Conservation (phyloP, 2,329 filamentous ascomycete species). For the Amylocarpus encephaloides region DNA sequence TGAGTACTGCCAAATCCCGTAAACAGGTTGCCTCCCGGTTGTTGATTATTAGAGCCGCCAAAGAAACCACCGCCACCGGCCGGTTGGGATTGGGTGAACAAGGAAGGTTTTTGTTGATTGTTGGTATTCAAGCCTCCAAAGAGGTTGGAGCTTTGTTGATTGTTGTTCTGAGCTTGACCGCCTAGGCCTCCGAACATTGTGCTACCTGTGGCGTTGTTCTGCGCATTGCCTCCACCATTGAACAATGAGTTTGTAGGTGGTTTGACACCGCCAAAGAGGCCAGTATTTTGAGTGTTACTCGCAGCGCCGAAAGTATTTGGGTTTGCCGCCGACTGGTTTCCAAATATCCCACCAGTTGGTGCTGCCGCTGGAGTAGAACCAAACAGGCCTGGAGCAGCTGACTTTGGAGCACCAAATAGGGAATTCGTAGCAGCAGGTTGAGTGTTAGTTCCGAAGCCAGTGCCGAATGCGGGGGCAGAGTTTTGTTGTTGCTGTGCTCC, state of each 20-base stretch:
- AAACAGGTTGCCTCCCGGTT: constrained; percentile 27
- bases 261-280: constrained; percentile 34
- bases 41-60: constrained; percentile 32
- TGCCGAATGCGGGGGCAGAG: constrained; percentile 1
- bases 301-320: constrained; percentile 36
- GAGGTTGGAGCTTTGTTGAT: constrained; percentile 36
- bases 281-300: constrained; percentile 28
- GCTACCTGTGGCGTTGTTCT: constrained; percentile 23
- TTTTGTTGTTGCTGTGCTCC: background rate
- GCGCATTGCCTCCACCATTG: background rate
- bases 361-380: constrained; percentile 30
- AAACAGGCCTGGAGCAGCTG: constrained; percentile 33
- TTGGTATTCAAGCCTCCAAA: constrained; percentile 43
- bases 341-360: constrained; percentile 27
- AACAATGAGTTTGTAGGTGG: background rate
- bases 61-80: constrained; percentile 48
- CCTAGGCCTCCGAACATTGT: constrained; percentile 26
- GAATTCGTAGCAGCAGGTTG: background rate
- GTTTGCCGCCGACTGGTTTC: constrained; percentile 27
- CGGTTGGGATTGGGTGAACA: constrained; percentile 42
- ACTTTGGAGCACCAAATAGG: background rate
- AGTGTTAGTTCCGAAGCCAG: background rate
- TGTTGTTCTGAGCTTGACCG: constrained; percentile 34
- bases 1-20: constrained; percentile 25
- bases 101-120: constrained; percentile 47